phyloP scores from a whole-genome alignment of 768 basidiomycete species.

The Rhizopogon rudus region DNA sequence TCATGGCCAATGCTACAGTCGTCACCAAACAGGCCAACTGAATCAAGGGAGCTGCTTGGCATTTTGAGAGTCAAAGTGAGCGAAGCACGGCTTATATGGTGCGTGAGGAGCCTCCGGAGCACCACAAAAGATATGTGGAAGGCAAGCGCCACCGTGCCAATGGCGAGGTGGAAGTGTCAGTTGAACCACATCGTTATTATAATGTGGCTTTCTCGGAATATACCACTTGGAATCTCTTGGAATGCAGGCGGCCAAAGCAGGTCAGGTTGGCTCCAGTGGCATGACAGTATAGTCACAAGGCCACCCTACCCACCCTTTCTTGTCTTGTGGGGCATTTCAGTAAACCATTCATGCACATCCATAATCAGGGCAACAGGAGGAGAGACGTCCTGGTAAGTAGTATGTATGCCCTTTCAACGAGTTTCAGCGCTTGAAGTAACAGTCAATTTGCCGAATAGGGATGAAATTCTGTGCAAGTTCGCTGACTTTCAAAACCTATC shows the following conservation, averaged over 20 bases:
- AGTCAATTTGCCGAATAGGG: too few species aligned
- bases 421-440: too few species aligned
- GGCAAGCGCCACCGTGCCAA: neutral
- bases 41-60: neutral
- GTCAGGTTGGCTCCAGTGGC: neutral
- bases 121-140: too few species aligned
- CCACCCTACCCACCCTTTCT: neutral
- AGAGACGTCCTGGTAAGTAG: too few species aligned
- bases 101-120: neutral
- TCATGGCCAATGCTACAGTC: neutral
- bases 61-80: neutral
- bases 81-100: neutral
- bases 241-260: conserved; percentile 1
- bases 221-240: conserved; percentile 2
- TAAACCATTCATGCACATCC: too few species aligned
- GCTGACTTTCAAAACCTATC: too few species aligned
- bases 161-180: neutral
- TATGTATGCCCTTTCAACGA: too few species aligned
- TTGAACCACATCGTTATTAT: neutral
- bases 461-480: too few species aligned
- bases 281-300: neutral
- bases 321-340: neutral
- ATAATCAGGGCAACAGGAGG: too few species aligned
- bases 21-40: neutral
- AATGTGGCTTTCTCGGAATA: neutral